phyloP scores from a whole-genome alignment of 2,329 filamentous ascomycete species.

The Claviceps arundinis region DNA sequence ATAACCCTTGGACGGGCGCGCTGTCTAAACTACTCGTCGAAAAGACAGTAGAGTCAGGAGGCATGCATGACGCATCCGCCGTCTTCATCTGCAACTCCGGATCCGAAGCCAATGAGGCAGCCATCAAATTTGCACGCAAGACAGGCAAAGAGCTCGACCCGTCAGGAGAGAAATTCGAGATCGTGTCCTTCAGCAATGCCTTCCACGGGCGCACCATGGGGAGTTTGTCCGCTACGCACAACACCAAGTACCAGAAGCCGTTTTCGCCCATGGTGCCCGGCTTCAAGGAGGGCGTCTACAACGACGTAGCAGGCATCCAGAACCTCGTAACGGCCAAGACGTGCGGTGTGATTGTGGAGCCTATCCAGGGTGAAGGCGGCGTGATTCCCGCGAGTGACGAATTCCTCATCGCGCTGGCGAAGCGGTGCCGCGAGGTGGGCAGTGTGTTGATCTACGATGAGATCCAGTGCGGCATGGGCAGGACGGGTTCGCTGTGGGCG shows the following conservation, averaged over 20 bases:
- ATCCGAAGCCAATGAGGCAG: slow-evolving; percentile 93
- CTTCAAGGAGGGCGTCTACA: slow-evolving; percentile 76
- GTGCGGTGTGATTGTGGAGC: slow-evolving; percentile 90
- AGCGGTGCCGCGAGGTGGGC: slow-evolving; percentile 72
- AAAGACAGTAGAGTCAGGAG: slow-evolving; percentile 64
- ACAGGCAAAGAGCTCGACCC: slow-evolving; percentile 65
- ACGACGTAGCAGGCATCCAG: slow-evolving; percentile 61
- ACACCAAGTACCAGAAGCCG: slow-evolving; percentile 92
- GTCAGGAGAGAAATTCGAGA: slow-evolving; percentile 60
- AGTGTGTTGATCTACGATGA: slow-evolving; percentile 90
- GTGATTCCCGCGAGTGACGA: slow-evolving; percentile 72
- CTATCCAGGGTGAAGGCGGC: slow-evolving; percentile 93
- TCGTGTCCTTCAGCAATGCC: slow-evolving; percentile 81
- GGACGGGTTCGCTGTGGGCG: slow-evolving; percentile 85
- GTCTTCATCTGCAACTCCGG: slow-evolving; percentile 96
- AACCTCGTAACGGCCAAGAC: slow-evolving; percentile 71
- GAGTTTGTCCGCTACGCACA: slow-evolving; percentile 85
- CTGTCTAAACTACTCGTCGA: slow-evolving; percentile 77
- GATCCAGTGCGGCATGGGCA: slow-evolving; percentile 85
- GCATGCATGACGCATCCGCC: slow-evolving; percentile 65
- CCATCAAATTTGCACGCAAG: slow-evolving; percentile 93
- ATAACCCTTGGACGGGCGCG: slow-evolving; percentile 88
- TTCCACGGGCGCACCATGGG: slow-evolving; percentile 98
- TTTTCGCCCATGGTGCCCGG: slow-evolving; percentile 94
- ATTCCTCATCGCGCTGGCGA: slow-evolving; percentile 74